phyloP scores from a whole-genome alignment of 345 rosid species.

The Cardamine resedifolia region DNA sequence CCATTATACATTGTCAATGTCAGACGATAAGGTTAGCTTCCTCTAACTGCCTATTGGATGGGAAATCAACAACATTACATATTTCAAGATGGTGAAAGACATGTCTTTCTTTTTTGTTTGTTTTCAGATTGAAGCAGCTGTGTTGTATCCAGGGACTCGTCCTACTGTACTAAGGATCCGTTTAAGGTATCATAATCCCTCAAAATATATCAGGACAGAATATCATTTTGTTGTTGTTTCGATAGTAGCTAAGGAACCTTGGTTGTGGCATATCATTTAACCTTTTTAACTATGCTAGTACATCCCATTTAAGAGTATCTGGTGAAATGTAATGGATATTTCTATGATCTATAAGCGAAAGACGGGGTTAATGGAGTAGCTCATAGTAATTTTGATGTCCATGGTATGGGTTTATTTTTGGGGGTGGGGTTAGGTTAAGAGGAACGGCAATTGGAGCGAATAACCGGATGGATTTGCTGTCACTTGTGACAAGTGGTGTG shows the following conservation, averaged over 20 bases:
- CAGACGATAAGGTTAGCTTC: constrained; percentile 70
- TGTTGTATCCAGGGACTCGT: constrained; percentile 71
- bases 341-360: not conserved
- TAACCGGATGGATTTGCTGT: constrained; percentile 84
- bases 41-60: not conserved
- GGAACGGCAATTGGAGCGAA: constrained; percentile 82
- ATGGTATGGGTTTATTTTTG: not conserved
- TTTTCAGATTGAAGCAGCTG: constrained; percentile 85
- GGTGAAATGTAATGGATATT: not conserved
- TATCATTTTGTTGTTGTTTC: not conserved
- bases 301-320: not conserved
- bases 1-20: constrained; percentile 56
- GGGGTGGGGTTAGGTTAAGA: constrained; percentile 58
- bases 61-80: constrained; percentile 1
- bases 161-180: constrained; percentile 84
- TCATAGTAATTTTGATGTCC: not conserved
- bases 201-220: not conserved
- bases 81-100: not conserved
- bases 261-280: not conserved
- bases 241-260: not conserved
- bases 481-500: constrained; percentile 87
- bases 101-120: constrained; percentile 10
- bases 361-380: not conserved
- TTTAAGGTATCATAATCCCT: constrained; percentile 58
- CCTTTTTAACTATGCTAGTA: not conserved